Conservation (phyloP, 192 early-diverging fungal genomes). For the Coemansia sp. region DNA sequence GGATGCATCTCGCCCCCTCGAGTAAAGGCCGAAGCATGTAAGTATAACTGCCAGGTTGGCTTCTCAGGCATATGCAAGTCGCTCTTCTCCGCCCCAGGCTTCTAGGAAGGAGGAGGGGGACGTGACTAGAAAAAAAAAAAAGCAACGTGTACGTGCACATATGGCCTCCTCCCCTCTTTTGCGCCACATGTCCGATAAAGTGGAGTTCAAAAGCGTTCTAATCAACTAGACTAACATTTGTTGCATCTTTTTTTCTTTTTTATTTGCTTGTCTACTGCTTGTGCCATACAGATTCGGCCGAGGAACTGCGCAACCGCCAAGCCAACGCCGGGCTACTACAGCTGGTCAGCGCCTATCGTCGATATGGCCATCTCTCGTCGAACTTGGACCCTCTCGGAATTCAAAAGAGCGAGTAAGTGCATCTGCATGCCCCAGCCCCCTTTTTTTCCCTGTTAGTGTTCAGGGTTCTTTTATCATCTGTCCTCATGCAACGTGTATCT, state of each 20-base stretch:
- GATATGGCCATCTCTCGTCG: conserved; percentile 79
- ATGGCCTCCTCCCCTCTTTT: neutral
- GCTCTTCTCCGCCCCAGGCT: neutral
- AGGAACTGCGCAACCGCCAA: conserved; percentile 81
- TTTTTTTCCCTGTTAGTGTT: neutral
- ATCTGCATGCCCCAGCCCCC: neutral
- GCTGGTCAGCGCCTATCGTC: conserved; percentile 77
- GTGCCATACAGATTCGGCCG: conserved; percentile 31
- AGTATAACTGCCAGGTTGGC: conserved; percentile 10
- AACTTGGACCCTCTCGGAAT: conserved; percentile 87
- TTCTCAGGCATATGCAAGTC: neutral
- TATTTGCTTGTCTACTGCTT: neutral
- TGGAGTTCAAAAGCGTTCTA: neutral
- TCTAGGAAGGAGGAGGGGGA: neutral
- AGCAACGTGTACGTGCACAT: conserved; percentile 2
- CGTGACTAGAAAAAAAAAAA: neutral
- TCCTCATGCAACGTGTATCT: conserved; percentile 30
- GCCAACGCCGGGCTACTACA: conserved; percentile 81
- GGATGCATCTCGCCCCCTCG: conserved; percentile 36
- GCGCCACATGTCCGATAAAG: neutral
- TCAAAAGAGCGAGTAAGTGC: conserved; percentile 54
- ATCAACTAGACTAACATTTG: neutral
- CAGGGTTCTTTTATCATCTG: neutral
- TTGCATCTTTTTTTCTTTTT: neutral
- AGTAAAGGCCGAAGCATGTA: conserved; percentile 31